These are phyloP conservation scores for Tremellales sp. DNA, from an alignment of 1,284 basidiomycete genomes.

Conservation along the genomic window DNA sequence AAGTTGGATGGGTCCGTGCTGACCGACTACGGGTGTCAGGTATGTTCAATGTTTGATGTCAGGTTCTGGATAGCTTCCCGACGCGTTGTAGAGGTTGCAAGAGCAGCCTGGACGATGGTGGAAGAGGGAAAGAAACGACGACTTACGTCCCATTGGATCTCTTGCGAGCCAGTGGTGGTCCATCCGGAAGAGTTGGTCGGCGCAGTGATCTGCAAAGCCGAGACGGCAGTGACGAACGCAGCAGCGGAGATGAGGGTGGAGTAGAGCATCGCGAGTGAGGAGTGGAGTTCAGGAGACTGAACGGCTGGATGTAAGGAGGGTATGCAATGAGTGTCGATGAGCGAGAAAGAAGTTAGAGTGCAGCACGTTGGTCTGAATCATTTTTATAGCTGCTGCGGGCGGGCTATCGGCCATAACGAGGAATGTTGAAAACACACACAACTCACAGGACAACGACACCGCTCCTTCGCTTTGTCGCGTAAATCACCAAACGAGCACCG, in stretches of 20 bases:
- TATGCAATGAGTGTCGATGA: no score
- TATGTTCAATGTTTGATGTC: no score
- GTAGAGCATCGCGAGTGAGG: slow-evolving; percentile 16
- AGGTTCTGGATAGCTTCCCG: no score
- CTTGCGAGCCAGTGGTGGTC: slow-evolving; percentile 20
- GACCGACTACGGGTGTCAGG: slow-evolving; percentile 23
- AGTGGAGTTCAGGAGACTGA: no score
- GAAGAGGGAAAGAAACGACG: neutral
- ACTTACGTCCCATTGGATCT: slow-evolving; percentile 39
- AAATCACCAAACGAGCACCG: no score
- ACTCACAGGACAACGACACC: no score
- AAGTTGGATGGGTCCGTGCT: slow-evolving; percentile 35
- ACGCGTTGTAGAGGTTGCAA: neutral
- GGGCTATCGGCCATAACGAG: neutral
- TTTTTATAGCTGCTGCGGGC: no score
- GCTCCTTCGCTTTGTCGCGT: no score
- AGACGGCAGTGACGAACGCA: slow-evolving; percentile 18
- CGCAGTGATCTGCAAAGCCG: slow-evolving; percentile 31
- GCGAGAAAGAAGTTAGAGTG: no score
- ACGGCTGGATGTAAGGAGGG: no score
- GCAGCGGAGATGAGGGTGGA: slow-evolving; percentile 19
- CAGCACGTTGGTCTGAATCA: no score
- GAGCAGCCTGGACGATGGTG: no score
- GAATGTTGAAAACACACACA: neutral
- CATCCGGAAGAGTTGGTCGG: slow-evolving; percentile 32